A percentile compares a stretch with the other conserved stretches of the same genome.
Evolutionary conservation across 257 asterid species (phyloP).

Genomic region (Phtheirospermum japonicum): DNA sequence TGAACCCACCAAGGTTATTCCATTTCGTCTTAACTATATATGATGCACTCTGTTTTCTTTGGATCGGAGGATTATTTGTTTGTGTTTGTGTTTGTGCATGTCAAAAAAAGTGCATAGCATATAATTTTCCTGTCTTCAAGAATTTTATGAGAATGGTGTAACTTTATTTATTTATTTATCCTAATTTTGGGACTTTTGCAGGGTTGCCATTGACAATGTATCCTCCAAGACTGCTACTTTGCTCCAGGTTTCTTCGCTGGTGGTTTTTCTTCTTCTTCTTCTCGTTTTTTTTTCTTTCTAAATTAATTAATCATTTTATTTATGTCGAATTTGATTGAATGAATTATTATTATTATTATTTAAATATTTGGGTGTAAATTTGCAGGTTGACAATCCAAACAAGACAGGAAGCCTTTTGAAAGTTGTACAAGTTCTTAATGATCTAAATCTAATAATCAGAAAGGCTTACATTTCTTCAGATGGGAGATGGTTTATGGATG

Average conservation of each 20-base stretch:
- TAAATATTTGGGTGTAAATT: not conserved
- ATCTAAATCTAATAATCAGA: conserved; percentile 64
- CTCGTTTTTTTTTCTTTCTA: not conserved
- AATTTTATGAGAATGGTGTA: too few species aligned
- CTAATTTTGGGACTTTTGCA: conserved; percentile 31
- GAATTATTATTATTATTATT: not conserved
- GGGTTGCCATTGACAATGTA: conserved; percentile 49
- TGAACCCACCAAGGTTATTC: conserved; percentile 72
- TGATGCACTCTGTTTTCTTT: not conserved
- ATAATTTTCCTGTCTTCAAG: too few species aligned
- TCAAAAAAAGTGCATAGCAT: not conserved
- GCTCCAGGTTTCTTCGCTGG: conserved; percentile 40
- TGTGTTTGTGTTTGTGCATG: conserved; percentile 5
- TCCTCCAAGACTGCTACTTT: conserved; percentile 37
- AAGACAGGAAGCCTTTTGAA: conserved; percentile 83
- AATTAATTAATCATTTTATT: too few species aligned
- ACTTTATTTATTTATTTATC: not conserved
- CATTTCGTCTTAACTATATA: not conserved
- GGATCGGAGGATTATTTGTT: not conserved
- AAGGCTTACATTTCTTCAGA: conserved; percentile 95
- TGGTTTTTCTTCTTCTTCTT: too few species aligned
- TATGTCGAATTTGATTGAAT: not conserved
- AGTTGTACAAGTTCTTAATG: conserved; percentile 87
- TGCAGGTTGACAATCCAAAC: conserved; percentile 84
- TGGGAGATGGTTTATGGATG: conserved; percentile 98